Evolutionary conservation across 2,329 filamentous ascomycete species (phyloP), one percentile per base, ranked within the genome.

Genomic region (Pseudogymnoascus sp.): DNA sequence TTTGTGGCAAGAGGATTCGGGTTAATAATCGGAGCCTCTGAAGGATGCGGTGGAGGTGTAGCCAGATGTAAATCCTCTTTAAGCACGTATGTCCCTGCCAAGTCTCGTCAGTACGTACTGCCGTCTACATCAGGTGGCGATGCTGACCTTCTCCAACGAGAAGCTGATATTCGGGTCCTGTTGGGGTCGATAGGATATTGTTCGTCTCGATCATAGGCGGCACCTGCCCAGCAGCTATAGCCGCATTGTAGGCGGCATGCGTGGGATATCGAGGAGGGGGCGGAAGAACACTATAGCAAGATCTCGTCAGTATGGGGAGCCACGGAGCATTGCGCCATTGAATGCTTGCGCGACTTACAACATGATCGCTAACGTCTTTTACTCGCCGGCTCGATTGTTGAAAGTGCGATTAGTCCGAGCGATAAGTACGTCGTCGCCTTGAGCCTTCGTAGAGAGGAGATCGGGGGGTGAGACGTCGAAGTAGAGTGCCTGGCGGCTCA

Each of bases 41-140:
- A 96, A 21, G 95, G 95, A 77, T 99, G 95, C 12, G 93, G 93
- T 67, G 93, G 93, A 63, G 95, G 95, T 36, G 93, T 97, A 50
- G 95, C 93, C 64, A 99, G 87, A 69, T 92, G 89, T 28, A 99
- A 80, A 74, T 96, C 91, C 77, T 99, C 93, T 74, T 92, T 89
- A 46, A 97, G 84, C 21, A 90, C 83, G 73, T 99, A 99, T 66
- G 90, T 93, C 71, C 93, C 91, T 95, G 69, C 62, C 36, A 46
- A 40, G 40, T 28, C 59, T 37, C 5, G 38, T 37, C 37, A 50
- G 50, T 38, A 62, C 62, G 50, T 38, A 62, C 62, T 61, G 25
- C 23, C 25, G 10, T 36, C 28, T 56, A 56, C 5, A 56, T 5
- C 28, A n/a, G 16, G 21, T 44, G 59, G 61, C 60, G 46, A 11